Evolutionary conservation across 2,329 filamentous ascomycete species (phyloP), one percentile per base, ranked within the genome.

Genomic region (Aspergillus phoenicis): DNA sequence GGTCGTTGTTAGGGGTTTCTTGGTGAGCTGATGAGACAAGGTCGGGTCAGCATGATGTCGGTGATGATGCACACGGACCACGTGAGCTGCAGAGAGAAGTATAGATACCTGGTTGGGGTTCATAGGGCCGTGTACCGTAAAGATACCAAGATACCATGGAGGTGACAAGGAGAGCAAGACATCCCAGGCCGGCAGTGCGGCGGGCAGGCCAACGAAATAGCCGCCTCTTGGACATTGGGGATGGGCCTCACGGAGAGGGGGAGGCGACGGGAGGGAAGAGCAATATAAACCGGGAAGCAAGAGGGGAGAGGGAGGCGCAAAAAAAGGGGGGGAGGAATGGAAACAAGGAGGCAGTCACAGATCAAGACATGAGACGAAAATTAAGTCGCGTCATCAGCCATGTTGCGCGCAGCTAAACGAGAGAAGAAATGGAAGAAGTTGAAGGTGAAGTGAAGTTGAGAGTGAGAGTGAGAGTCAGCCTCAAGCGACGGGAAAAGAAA

Each of bases 191-290:
- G 22, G 60, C 54, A 11, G 57, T 61, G 47, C 63, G 60, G 59
- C 63, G 64, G 45, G 61, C 63, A 47, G 64, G 66, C 66, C 66
- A 67, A 33, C 64, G 60, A 45, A 66, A 64, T 15, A 65, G 59
- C 52, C 62, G 62, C 58, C 60, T 57, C 54, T 62, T 67, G 10
- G 64, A 45, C 64, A 66, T 66, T 41, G 55, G 33, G 38, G 53
- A 59, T 36, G 45, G 5, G 33, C 45, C 41, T 45, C 41, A 22
- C 41, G 41, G 26, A 28, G 36, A 24, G 15, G 24, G 15, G 43
- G 39, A 22, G 28, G 24, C 11, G 53, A 47, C 53, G 43, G 53
- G 30, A 22, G 6, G 7, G 43, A 28, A 30, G 53, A n/a, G 20
- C 33, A 38, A 39, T 17, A 28, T 17, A 17, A 53, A 41, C 30